These are phyloP conservation scores for Kodamaea anthophila DNA, from an alignment of 1,139 yeast genomes.

Conservation along the genomic window DNA sequence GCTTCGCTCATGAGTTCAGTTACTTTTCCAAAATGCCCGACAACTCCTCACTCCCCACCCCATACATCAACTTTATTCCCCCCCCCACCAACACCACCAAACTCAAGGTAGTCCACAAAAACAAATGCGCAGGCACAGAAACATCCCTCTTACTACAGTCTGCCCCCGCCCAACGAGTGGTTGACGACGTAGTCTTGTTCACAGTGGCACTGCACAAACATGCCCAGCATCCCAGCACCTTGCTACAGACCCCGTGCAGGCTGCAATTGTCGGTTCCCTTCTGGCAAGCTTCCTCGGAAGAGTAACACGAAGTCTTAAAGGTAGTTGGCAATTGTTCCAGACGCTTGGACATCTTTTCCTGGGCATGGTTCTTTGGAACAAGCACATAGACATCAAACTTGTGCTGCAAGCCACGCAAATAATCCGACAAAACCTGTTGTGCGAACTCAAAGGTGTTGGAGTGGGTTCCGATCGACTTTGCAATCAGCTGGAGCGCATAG, in stretches of 20 bases:
- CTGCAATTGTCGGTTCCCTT: conserved; percentile 51
- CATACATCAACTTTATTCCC: conserved; percentile 48
- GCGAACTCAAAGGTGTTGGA: conserved; percentile 38
- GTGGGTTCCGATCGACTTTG: conserved; percentile 34
- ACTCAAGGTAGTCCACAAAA: conserved; percentile 58
- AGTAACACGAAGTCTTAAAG: conserved; percentile 28
- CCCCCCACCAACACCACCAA: conserved; percentile 41
- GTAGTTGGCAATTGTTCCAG: conserved; percentile 21
- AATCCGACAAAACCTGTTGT: conserved; percentile 25
- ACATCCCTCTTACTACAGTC: conserved; percentile 65
- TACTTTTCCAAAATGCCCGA: conserved; percentile 57
- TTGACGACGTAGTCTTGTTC: conserved; percentile 39
- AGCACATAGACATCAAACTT: conserved; percentile 26
- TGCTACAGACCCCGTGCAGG: conserved; percentile 56
- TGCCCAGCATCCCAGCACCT: conserved; percentile 41
- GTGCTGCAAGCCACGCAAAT: conserved; percentile 20
- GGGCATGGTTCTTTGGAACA: conserved; percentile 2
- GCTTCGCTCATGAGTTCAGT: neutral
- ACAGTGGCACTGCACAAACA: conserved; percentile 54
- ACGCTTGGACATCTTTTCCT: conserved; percentile 11
- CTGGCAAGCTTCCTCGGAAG: conserved; percentile 48
- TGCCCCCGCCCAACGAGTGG: conserved; percentile 47
- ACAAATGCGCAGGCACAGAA: conserved; percentile 56
- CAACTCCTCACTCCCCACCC: conserved; percentile 53
- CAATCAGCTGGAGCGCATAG: conserved; percentile 37